phyloP scores from a whole-genome alignment of 768 basidiomycete species.

The Amylocystis lapponica region DNA sequence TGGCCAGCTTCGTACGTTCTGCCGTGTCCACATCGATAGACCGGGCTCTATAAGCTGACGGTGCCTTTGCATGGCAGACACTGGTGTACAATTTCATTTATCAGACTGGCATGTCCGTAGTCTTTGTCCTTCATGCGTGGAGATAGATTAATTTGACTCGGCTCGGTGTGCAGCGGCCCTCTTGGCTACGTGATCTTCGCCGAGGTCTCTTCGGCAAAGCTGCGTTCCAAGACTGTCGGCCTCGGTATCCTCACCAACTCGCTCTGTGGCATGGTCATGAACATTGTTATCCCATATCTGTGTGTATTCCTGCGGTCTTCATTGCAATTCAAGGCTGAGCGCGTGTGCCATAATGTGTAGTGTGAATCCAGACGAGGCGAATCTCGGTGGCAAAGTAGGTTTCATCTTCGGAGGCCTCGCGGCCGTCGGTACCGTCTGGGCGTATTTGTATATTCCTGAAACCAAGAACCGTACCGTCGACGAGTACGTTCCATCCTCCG shows the following conservation, averaged over 20 bases:
- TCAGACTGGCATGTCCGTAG: slow-evolving; percentile 1
- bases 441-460: slow-evolving; percentile 3
- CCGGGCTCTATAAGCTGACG: background rate
- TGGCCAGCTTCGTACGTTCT: background rate
- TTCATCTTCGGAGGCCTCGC: slow-evolving; percentile 4
- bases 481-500: background rate
- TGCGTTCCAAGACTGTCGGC: slow-evolving; percentile 5
- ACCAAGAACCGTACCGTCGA: slow-evolving; percentile 5
- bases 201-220: slow-evolving; percentile 3
- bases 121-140: background rate
- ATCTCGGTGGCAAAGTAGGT: slow-evolving; percentile 6
- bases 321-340: background rate
- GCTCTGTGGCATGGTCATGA: slow-evolving; percentile 5
- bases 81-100: slow-evolving; percentile 5
- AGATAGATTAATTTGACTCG: too few species aligned
- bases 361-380: slow-evolving; percentile 5
- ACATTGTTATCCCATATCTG: slow-evolving; percentile 3
- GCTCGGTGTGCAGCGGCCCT: background rate
- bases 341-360: slow-evolving; percentile 1
- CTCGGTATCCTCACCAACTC: slow-evolving; percentile 4
- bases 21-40: background rate
- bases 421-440: background rate
- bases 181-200: slow-evolving; percentile 4
- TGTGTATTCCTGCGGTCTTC: background rate
- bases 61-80: background rate